phyloP scores from a whole-genome alignment of 176 grass and related monocot genomes.

The Phoenix roebelenii region DNA sequence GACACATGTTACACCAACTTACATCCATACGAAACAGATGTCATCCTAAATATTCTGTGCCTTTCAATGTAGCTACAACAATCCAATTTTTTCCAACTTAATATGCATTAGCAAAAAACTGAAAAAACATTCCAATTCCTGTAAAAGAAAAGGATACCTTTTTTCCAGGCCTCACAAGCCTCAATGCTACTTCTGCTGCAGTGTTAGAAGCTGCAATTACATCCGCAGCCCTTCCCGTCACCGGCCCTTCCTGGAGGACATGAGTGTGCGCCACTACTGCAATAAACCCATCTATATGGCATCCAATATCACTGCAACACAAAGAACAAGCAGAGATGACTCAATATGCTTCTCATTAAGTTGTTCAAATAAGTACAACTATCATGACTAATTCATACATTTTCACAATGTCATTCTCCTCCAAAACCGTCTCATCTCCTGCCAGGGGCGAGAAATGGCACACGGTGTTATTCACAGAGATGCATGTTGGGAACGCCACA shows the following conservation, averaged over 20 bases:
- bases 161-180: conserved; percentile 94
- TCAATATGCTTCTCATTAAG: not conserved
- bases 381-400: conserved; percentile 49
- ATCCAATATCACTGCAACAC: conserved; percentile 78
- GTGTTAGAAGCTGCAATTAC: conserved; percentile 90
- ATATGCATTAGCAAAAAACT: no score
- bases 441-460: conserved; percentile 92
- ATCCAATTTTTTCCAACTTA: no score
- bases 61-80: no score
- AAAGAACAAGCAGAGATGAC: not conserved
- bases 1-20: no score
- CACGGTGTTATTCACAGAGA: conserved; percentile 88
- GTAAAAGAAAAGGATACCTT: conserved; percentile 37
- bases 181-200: conserved; percentile 76
- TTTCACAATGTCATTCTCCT: conserved; percentile 94
- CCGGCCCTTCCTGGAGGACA: conserved; percentile 52
- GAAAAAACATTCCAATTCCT: no score
- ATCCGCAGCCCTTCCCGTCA: conserved; percentile 79
- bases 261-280: conserved; percentile 94
- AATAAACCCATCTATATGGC: conserved; percentile 99
- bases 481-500: conserved; percentile 85
- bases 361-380: not conserved
- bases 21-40: no score
- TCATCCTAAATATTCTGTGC: no score
- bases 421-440: conserved; percentile 56